Conservation (phyloP, 2,329 filamentous ascomycete species). For the Trichophyton schoenleinii region DNA sequence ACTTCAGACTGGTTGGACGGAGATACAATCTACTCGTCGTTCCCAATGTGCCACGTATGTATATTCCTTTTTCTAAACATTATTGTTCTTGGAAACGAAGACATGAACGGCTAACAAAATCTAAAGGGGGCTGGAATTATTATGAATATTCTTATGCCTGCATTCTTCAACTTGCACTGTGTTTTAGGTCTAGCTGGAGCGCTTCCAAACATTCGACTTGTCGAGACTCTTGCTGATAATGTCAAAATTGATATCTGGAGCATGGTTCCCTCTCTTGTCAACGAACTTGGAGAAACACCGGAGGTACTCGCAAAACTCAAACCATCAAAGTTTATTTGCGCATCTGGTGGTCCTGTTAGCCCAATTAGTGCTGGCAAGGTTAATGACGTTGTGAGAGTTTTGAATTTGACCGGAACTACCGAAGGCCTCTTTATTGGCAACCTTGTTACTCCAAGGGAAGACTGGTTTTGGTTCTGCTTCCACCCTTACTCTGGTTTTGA, state of each 20-base stretch:
- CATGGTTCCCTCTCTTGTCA: neutral
- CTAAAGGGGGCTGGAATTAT: slow-evolving; percentile 3
- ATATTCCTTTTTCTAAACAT: neutral
- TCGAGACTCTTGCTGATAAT: neutral
- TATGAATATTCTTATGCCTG: slow-evolving; percentile 3
- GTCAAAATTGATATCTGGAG: slow-evolving; percentile 1
- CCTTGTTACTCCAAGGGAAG: neutral
- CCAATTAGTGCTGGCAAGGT: neutral
- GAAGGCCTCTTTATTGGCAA: neutral
- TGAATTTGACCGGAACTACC: neutral
- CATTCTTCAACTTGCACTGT: neutral
- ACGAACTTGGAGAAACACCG: slow-evolving; percentile 2
- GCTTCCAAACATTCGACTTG: neutral
- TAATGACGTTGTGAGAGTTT: neutral
- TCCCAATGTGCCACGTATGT: slow-evolving; percentile 5
- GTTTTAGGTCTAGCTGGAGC: neutral
- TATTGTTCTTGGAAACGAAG: neutral
- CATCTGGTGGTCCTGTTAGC: slow-evolving; percentile 2
- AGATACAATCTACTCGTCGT: slow-evolving; percentile 2
- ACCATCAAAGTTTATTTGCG: neutral
- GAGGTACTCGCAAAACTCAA: neutral
- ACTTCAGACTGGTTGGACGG: neutral
- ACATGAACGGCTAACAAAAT: neutral
- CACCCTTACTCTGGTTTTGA: slow-evolving; percentile 3
- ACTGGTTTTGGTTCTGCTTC: slow-evolving; percentile 5